phyloP scores from a whole-genome alignment of 108 stramenopile species.

The Conticribra guillardii region DNA sequence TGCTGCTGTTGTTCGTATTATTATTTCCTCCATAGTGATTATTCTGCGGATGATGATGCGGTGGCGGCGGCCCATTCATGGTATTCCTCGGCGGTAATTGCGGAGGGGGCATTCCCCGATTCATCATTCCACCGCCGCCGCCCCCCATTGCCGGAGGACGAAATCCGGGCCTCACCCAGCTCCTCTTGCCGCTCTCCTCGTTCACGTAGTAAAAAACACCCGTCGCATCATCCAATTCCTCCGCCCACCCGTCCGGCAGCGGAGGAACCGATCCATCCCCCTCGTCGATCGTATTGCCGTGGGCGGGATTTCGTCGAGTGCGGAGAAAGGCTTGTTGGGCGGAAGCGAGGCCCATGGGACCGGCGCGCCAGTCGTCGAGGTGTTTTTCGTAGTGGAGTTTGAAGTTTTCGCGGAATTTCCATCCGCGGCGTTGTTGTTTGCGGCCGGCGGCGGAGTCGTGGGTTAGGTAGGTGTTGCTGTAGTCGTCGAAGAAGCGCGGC shows the following conservation, averaged over 20 bases:
- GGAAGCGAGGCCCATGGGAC: constrained; percentile 85
- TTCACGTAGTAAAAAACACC: constrained; percentile 67
- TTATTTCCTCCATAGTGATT: no score
- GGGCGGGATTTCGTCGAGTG: constrained; percentile 44
- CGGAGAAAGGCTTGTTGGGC: constrained; percentile 65
- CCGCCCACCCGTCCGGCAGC: constrained; percentile 85
- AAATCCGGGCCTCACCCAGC: constrained; percentile 87
- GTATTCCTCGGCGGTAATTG: no score
- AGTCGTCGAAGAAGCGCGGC: constrained; percentile 94
- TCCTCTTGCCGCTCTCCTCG: constrained; percentile 68
- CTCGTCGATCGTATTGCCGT: constrained; percentile 22
- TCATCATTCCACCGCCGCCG: constrained; percentile 9
- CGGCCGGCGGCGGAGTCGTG: constrained; percentile 89
- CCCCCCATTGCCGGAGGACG: constrained; percentile 83
- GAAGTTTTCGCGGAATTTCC: constrained; percentile 94
- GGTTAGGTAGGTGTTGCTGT: constrained; percentile 88
- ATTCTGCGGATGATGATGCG: no score
- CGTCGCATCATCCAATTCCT: constrained; percentile 82
- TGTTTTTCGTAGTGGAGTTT: constrained; percentile 69
- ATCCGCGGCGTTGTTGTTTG: constrained; percentile 91
- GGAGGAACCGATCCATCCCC: constrained; percentile 71
- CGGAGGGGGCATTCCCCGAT: constrained; percentile 4
- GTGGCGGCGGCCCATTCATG: no score
- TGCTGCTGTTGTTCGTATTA: no score
- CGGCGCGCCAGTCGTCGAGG: constrained; percentile 69